These are phyloP conservation scores for Penicillium sp. DNA, from an alignment of 2,329 filamentous ascomycete genomes.

Conservation along the genomic window DNA sequence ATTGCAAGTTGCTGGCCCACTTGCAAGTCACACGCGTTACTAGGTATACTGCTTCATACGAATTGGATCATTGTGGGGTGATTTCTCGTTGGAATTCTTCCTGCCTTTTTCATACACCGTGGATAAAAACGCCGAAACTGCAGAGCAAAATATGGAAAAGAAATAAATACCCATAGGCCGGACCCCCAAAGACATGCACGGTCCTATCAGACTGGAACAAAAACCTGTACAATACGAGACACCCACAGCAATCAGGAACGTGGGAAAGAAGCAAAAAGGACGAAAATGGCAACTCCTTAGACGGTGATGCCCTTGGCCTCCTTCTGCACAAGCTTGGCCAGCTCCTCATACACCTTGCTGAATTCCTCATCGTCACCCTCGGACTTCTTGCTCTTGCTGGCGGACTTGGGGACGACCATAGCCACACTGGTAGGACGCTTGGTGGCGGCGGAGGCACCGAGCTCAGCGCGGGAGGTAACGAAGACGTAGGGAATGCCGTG, in stretches of 20 bases:
- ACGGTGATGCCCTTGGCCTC: conserved; percentile 58
- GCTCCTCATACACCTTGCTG: conserved; percentile 53
- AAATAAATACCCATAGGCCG: conserved; percentile 37
- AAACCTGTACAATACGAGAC: conserved; percentile 39
- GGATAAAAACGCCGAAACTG: conserved; percentile 37
- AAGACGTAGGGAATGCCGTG: conserved; percentile 97
- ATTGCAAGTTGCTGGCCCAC: not conserved
- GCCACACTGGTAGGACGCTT: conserved; percentile 96
- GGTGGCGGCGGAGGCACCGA: conserved; percentile 88
- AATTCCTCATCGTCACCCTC: conserved; percentile 50
- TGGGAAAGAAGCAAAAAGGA: conserved; percentile 23
- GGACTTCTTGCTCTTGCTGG: conserved; percentile 51
- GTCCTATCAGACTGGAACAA: conserved; percentile 36
- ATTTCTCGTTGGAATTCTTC: conserved; percentile 31
- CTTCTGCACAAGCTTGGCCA: conserved; percentile 60
- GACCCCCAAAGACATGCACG: conserved; percentile 40
- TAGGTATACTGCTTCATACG: not conserved
- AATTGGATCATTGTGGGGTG: conserved; percentile 14
- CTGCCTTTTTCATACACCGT: conserved; percentile 43
- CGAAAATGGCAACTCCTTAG: conserved; percentile 28
- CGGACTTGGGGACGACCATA: conserved; percentile 64
- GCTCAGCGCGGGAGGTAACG: conserved; percentile 85
- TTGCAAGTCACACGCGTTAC: not conserved
- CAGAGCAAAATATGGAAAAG: conserved; percentile 36
- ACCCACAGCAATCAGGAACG: conserved; percentile 27